Percentiles rank a stretch among this genome's conserved stretches.
phyloP scores from a whole-genome alignment of 345 rosid species.

The Syzygium aromaticum region DNA sequence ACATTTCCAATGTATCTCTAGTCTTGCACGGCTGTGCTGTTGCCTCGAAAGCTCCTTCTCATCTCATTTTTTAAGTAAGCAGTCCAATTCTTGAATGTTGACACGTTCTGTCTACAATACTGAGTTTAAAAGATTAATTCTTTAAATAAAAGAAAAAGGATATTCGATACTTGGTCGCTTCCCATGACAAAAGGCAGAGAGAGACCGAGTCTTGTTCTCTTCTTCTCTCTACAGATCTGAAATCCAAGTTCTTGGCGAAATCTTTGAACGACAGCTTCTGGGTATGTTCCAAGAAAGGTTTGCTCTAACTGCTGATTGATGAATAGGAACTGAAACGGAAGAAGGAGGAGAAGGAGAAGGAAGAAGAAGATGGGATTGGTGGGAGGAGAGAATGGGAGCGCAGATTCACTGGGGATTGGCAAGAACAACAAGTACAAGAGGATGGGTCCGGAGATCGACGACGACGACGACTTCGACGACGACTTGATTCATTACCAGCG shows the following conservation, averaged over 20 bases:
- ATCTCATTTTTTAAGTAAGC: background rate
- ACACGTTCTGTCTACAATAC: background rate
- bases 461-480: slow-evolving; percentile 16
- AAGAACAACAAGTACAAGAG: slow-evolving; percentile 67
- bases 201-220: background rate
- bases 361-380: slow-evolving; percentile 24
- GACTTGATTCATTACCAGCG: slow-evolving; percentile 17
- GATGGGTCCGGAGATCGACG: slow-evolving; percentile 48
- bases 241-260: background rate
- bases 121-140: background rate
- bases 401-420: slow-evolving; percentile 27
- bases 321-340: background rate
- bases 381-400: slow-evolving; percentile 49
- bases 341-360: slow-evolving; percentile 2
- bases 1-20: background rate
- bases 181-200: background rate
- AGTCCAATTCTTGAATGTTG: slow-evolving; percentile 1
- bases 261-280: background rate
- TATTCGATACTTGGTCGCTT: background rate
- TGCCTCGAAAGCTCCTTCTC: slow-evolving; percentile 17
- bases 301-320: background rate
- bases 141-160: background rate
- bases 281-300: background rate
- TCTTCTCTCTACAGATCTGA: background rate
- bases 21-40: background rate